Conservation (phyloP, 805 yeast genomes). For the Wickerhamomyces sydowiorum region DNA sequence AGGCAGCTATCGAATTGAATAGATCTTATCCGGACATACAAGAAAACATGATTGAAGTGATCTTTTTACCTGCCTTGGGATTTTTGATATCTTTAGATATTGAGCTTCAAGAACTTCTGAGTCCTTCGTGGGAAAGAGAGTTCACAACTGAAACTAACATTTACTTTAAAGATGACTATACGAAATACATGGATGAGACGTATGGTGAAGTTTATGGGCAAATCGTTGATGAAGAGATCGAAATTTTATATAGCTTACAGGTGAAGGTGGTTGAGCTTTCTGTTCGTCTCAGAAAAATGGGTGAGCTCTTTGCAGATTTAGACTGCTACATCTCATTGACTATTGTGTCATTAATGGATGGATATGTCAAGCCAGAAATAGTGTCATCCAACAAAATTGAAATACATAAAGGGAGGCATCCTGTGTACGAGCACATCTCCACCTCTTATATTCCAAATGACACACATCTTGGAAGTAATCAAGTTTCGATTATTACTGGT, state of each 20-base stretch:
- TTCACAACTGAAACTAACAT: constrained; percentile 31
- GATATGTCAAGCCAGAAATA: constrained; percentile 29
- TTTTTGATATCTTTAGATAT: constrained; percentile 28
- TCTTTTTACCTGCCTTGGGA: constrained; percentile 42
- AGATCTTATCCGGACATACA: constrained; percentile 1
- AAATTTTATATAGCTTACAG: constrained; percentile 29
- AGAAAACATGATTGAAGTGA: constrained; percentile 24
- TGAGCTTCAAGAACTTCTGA: neutral
- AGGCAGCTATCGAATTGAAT: constrained; percentile 16
- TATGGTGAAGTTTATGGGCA: constrained; percentile 38
- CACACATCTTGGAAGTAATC: constrained; percentile 23
- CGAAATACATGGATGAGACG: constrained; percentile 27
- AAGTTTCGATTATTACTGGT: constrained; percentile 37
- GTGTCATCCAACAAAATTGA: constrained; percentile 21
- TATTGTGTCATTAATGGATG: constrained; percentile 18
- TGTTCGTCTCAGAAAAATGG: constrained; percentile 11
- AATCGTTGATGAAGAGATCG: constrained; percentile 37
- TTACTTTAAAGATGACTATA: constrained; percentile 30
- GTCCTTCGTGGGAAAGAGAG: constrained; percentile 28
- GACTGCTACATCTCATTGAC: constrained; percentile 35
- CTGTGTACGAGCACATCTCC: constrained; percentile 36
- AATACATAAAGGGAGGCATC: constrained; percentile 39
- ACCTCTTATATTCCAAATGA: constrained; percentile 39
- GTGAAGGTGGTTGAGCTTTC: constrained; percentile 12
- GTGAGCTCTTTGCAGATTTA: constrained; percentile 26